A percentile compares a stretch with the other conserved stretches of the same genome.
Evolutionary conservation across 2,329 filamentous ascomycete species (phyloP).

Genomic region (Aspergillus spinulosporus): DNA sequence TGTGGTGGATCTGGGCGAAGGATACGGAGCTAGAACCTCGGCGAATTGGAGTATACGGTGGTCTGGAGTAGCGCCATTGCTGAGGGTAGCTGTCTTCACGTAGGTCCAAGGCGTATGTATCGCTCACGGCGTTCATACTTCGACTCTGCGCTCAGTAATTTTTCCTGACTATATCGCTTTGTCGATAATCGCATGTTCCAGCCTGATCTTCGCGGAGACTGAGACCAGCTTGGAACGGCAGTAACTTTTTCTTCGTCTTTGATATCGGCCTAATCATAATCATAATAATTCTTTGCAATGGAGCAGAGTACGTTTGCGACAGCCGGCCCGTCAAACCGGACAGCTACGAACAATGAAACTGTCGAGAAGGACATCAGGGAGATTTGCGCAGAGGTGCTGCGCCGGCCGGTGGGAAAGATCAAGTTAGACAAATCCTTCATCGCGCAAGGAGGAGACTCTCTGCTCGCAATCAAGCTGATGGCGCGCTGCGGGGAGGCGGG

Average conservation of each 20-base stretch:
- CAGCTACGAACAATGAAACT: constrained; percentile 4
- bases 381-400: constrained; percentile 13
- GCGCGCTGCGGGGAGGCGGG: constrained; percentile 15
- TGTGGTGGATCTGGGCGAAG: constrained; percentile 1
- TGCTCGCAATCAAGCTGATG: constrained; percentile 11
- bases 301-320: not conserved
- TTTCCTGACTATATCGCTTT: not conserved
- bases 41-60: not conserved
- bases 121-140: not conserved
- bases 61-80: not conserved
- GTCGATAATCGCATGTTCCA: constrained; percentile 2
- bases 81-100: not conserved
- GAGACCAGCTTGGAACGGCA: not conserved
- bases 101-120: not conserved
- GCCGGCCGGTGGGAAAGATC: constrained; percentile 12
- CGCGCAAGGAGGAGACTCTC: constrained; percentile 13
- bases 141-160: not conserved
- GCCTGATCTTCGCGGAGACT: not conserved
- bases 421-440: constrained; percentile 11
- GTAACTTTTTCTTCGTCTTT: not conserved
- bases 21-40: constrained; percentile 1
- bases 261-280: not conserved
- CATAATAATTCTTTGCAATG: constrained; percentile 1
- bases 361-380: constrained; percentile 9
- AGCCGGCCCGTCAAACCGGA: not conserved